phyloP scores from a whole-genome alignment of 106 monocot genomes.

The Allium sativum region DNA sequence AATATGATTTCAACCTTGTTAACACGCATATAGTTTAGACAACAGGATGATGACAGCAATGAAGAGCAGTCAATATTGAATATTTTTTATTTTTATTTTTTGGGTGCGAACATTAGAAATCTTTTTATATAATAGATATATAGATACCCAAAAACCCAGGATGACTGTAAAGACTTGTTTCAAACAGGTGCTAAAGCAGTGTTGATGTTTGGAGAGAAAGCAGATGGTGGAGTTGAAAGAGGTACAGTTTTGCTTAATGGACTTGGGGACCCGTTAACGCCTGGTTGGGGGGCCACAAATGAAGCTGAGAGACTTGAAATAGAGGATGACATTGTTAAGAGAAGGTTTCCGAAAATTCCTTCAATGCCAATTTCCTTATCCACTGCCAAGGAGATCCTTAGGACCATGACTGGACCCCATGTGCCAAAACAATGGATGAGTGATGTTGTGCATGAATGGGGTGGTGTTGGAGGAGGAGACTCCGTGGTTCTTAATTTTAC shows the following conservation, averaged over 20 bases:
- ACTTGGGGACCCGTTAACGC: conserved; percentile 62
- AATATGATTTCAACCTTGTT: too few relatives aligned
- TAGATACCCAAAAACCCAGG: too few relatives aligned
- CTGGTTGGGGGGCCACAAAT: conserved; percentile 53
- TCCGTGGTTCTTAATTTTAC: conserved; percentile 49
- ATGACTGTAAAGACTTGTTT: not conserved
- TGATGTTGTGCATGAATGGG: conserved; percentile 2
- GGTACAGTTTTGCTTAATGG: conserved; percentile 56
- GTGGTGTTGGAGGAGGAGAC: conserved; percentile 35
- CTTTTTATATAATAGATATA: not conserved
- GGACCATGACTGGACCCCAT: conserved; percentile 37
- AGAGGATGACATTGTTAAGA: conserved; percentile 33
- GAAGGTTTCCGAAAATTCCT: conserved; percentile 64
- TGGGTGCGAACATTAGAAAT: not conserved
- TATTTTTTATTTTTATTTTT: not conserved
- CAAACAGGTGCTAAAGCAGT: conserved; percentile 38
- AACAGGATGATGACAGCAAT: too few relatives aligned
- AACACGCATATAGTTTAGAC: too few relatives aligned
- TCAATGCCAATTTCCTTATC: conserved; percentile 59
- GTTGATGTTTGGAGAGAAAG: conserved; percentile 28
- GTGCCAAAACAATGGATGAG: conserved; percentile 46
- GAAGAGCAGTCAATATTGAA: too few relatives aligned
- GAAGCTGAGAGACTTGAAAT: conserved; percentile 28
- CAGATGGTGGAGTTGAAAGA: conserved; percentile 59
- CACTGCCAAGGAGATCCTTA: conserved; percentile 41